These are phyloP conservation scores for Botrytis porri DNA, from an alignment of 2,329 filamentous ascomycete species.

Conservation along the genomic window DNA sequence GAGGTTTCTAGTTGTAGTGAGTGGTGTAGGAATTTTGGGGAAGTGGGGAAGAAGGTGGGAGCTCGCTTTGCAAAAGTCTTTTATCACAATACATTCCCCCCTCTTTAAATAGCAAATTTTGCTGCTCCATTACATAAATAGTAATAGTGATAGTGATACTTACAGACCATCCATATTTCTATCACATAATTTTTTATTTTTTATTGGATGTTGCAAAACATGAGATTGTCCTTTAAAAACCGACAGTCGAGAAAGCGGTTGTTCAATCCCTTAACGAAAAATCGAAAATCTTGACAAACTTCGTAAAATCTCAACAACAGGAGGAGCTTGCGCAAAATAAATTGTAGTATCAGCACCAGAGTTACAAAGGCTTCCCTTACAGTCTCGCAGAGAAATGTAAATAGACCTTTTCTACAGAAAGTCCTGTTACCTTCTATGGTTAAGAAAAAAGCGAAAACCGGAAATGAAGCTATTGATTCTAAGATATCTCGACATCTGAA, in stretches of 20 bases:
- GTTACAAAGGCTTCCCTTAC: background rate
- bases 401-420: background rate
- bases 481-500: too few relatives aligned
- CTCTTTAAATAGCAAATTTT: background rate
- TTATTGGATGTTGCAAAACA: background rate
- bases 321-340: background rate
- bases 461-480: too few relatives aligned
- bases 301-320: background rate
- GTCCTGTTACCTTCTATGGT: background rate
- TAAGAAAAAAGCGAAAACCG: too few relatives aligned
- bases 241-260: background rate
- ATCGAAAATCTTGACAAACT: background rate
- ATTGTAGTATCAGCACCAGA: rapidly evolving
- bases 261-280: background rate
- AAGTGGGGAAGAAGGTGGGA: background rate
- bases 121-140: background rate
- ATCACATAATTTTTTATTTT: background rate
- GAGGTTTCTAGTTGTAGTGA: background rate
- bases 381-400: background rate
- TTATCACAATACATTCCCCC: background rate
- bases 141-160: background rate
- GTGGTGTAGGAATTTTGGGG: background rate
- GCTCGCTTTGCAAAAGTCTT: background rate
- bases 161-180: background rate
- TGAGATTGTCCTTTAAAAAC: background rate